A percentile compares a stretch with the other conserved stretches of the same genome.
Evolutionary conservation across 495 filamentous ascomycete genomes (phyloP).

Genomic region (Penicillium mononematosum): DNA sequence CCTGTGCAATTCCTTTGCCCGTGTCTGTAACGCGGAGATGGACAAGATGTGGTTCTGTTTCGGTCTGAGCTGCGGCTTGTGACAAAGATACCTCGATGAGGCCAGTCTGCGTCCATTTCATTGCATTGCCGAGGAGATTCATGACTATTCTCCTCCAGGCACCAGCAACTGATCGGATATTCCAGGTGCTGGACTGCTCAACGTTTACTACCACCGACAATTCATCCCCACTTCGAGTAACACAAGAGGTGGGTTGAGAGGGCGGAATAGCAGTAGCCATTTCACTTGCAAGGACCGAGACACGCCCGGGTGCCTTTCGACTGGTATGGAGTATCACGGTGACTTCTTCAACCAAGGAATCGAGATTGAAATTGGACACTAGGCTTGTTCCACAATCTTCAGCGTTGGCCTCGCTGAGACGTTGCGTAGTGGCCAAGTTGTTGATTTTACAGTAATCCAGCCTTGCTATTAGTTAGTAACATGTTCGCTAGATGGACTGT

Average conservation of each 20-base stretch:
- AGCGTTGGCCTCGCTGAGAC: slow-evolving; percentile 4
- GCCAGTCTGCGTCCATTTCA: slow-evolving; percentile 66
- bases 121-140: slow-evolving; percentile 71
- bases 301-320: not conserved
- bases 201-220: slow-evolving; percentile 57
- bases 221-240: slow-evolving; percentile 11
- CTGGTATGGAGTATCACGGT: slow-evolving; percentile 53
- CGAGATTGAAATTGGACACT: slow-evolving; percentile 33
- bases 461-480: not conserved
- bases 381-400: not conserved
- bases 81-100: slow-evolving; percentile 56
- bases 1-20: slow-evolving; percentile 65
- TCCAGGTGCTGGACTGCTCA: slow-evolving; percentile 50
- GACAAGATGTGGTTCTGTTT: slow-evolving; percentile 21
- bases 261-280: not conserved
- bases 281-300: not conserved
- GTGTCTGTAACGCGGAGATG: slow-evolving; percentile 60
- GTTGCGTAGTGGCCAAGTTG: slow-evolving; percentile 21
- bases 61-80: slow-evolving; percentile 10
- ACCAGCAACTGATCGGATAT: slow-evolving; percentile 58
- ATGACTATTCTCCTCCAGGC: slow-evolving; percentile 66
- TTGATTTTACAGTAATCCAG: slow-evolving; percentile 64
- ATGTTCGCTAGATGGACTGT: not conserved
- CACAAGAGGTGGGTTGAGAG: not conserved
- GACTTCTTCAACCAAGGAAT: slow-evolving; percentile 52